Evolutionary conservation across 225 moss, liverwort and hornwort species (phyloP), one percentile per base, ranked within the genome.

Genomic region (Neckera pumila): DNA sequence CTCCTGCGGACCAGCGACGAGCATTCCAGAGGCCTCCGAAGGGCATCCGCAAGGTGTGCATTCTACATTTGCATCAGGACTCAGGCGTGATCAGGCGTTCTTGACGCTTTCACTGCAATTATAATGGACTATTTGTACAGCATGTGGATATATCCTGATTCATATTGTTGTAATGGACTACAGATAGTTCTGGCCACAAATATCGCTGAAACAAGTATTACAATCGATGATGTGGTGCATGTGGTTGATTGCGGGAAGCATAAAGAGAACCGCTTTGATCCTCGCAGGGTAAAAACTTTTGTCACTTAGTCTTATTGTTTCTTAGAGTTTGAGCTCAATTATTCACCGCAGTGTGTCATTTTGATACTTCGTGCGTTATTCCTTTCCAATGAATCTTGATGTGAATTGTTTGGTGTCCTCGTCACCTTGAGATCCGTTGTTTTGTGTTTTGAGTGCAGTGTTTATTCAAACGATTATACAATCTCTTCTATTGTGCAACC

Each of bases 151-250:
- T 54, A 80, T 79, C 40, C 74, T 91, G 56, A 87, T 87, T 72
- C 34, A 45, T 86, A 8, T 36, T 81, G 49, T 79, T 86, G 58
- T 40, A 80, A 65, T 89, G 93, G 61, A 62, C 56, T 94, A 80
- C 94, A 97, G 97, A 95, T 99, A 83, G 99, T 99, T 87, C 88
- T 99, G 88, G 97, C 97, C 27, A 99, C 99, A 81, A 99, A 99
- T 89, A 99, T 99, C 87, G 99, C 99, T 34, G 99, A 99, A 91
- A 97, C 99, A 21, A 99, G 99, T 93, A 99, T 99, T 76, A 99
- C 99, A 78, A 99, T 99, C 49, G 96, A 99, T 92, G 99, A 99
- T 90, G 96, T 99, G 80, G 95, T 99, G 67, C 97, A 99, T 90
- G 99, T 99, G 49, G 96, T 99, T 88, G 99, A 99, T 86, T 92